Percentiles rank a stretch among this genome's conserved stretches.
phyloP scores from a whole-genome alignment of 768 basidiomycete species.

The Calvatia gigantea region DNA sequence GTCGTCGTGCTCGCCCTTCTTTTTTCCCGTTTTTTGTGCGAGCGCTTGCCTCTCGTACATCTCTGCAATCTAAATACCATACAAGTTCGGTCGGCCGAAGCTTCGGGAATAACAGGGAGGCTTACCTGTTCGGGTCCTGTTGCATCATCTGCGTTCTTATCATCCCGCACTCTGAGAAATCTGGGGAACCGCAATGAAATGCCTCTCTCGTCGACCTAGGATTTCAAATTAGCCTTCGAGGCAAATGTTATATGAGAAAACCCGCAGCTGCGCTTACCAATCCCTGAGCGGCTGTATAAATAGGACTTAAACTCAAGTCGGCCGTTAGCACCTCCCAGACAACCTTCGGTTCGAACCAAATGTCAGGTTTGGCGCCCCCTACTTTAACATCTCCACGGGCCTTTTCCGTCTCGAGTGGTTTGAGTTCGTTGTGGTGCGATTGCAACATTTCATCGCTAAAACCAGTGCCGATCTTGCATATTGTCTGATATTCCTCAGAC shows the following conservation, averaged over 20 bases:
- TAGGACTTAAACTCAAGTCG: conserved; percentile 92
- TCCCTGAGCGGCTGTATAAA: conserved; percentile 94
- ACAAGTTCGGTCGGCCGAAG: background rate
- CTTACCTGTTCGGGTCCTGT: conserved; percentile 89
- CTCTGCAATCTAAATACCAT: conserved; percentile 67
- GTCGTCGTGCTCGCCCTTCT: conserved; percentile 73
- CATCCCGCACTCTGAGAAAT: conserved; percentile 89
- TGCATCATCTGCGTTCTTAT: conserved; percentile 89
- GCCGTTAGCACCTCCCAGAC: conserved; percentile 99
- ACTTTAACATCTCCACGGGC: conserved; percentile 81
- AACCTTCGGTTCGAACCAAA: conserved; percentile 96
- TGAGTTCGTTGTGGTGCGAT: conserved; percentile 75
- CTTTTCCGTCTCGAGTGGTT: conserved; percentile 69
- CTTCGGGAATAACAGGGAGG: background rate
- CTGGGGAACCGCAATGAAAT: conserved; percentile 96
- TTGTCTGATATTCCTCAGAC: conserved; percentile 91
- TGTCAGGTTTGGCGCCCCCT: conserved; percentile 93
- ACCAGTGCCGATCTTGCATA: conserved; percentile 99
- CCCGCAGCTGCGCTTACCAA: conserved; percentile 50
- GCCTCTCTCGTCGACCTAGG: conserved; percentile 80
- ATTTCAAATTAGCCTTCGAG: conserved; percentile 2
- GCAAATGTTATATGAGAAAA: background rate
- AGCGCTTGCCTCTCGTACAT: conserved; percentile 91
- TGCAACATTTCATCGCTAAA: conserved; percentile 91
- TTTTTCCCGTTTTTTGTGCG: conserved; percentile 67